Base-by-base conservation (phyloP, 2,329 filamentous ascomycete species). In the Botrytis squamosa region DNA sequence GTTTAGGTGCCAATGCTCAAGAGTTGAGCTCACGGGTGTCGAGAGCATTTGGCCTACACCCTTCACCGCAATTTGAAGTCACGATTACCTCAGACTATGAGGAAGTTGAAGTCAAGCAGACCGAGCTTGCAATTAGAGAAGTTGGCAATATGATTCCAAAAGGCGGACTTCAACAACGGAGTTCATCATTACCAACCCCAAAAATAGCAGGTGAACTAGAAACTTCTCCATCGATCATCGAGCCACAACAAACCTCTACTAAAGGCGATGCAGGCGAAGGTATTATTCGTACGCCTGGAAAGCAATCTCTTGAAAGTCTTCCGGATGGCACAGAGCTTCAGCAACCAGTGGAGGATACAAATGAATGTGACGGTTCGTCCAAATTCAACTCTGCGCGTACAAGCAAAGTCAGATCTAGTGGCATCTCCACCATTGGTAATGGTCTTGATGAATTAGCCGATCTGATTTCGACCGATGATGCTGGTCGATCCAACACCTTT, bases 11-110 rank as follows among this genome's bases (percentile, higher is more conserved):
- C 49, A 76, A 77, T 42, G 77, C 78, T 49, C 78, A 70, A 68
- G 76, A 78, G 64, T 62, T 78, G 57, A 78, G 75, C 60, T 76
- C 70, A 8, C 75, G 78, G 68, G 78, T 78, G 29, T 76, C 78
- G 44, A 77, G 77, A 72, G 77, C 73, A n/a, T 80, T 80, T 72
- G 76, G 76, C 9, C 75, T 80, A 38, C 60, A 62, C n/a, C 49
- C 75, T 38, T 74, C 72, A 16, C 29, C 64, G 14, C 76, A 73
- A 49, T 75, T 78, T 68, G 74, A 76, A 62, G 57, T 77, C 44
- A 62, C 66, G 4, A 60, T 75, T 29, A 46, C 69, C 16, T 29
- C 66, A 52, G 36, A 25, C 44, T 38, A 40, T 46, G 66, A n/a
- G n/a, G 25, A 69, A 33, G 8, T 25, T 69, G 49, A 42, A 18